These are phyloP conservation scores for Edaphochlamys debaryana DNA, from an alignment of 139 green algal species.

Conservation along the genomic window DNA sequence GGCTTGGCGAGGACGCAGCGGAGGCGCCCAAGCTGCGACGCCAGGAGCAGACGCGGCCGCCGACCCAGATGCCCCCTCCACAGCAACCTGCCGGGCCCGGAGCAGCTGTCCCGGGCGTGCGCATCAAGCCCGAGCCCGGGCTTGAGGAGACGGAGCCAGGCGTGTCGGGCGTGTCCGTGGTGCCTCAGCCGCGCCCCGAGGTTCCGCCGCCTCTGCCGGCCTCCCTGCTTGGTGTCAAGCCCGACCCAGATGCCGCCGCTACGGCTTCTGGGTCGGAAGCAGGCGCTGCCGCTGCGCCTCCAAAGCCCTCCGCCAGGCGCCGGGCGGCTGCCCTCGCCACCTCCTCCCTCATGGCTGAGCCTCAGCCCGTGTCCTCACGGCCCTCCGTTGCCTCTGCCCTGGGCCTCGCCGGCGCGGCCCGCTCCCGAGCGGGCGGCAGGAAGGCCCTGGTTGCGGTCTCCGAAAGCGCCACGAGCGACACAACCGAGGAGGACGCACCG, in stretches of 20 bases:
- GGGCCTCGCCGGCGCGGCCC: neutral
- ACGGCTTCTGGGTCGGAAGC: no score
- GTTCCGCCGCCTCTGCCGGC: neutral
- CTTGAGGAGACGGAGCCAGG: neutral
- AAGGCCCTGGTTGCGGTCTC: no score
- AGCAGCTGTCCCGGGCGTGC: neutral
- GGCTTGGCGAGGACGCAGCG: no score
- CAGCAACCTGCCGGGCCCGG: neutral
- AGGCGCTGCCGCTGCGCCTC: no score
- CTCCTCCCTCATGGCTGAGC: neutral
- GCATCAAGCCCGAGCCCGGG: slow-evolving; percentile 18
- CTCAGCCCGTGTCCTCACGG: neutral
- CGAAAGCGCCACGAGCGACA: no score
- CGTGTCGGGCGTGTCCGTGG: no score
- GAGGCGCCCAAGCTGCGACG: no score
- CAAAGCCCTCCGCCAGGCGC: neutral
- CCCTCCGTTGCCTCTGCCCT: neutral
- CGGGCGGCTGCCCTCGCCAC: slow-evolving; percentile 5
- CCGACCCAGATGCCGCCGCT: neutral
- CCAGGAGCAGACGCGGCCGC: neutral
- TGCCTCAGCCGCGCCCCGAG: no score
- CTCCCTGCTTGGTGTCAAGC: neutral
- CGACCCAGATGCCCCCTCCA: neutral
- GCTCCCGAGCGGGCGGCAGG: no score
- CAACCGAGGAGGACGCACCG: no score